Evolutionary conservation across 2,329 filamentous ascomycete species (phyloP), one percentile per base, ranked within the genome.

Genomic region (Ophiocordyceps camponoti-leonardi): DNA sequence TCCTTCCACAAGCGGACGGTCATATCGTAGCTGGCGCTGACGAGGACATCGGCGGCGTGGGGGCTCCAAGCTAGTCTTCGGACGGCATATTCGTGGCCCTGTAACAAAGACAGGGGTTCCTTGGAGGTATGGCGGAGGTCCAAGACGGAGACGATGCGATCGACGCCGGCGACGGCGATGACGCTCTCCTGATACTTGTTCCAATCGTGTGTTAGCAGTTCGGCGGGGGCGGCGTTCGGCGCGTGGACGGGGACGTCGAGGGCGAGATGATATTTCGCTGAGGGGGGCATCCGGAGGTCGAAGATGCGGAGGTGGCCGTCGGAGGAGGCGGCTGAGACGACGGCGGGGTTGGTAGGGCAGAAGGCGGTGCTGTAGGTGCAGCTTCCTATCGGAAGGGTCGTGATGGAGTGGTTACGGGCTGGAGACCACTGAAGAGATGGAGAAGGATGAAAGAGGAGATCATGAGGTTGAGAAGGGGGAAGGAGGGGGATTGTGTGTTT

Each of bases 21-120:
- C 92, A 98, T 98, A 64, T 98, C 92, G 62, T 98, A 98, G 58
- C 87, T 92, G 1, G 85, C 90, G 54, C 81, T 92, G 40, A 94
- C 72, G 40, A 98, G 64, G 11, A 94, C 75, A 59, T 96, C 86
- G 47, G 80, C 79, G n/a, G 92, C 73, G 66, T 98, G 92, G 11
- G 92, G 92, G 55, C 85, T 93, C 90, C 92, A 98, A 6, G 85
- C 77, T 5, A 98, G 58, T 51, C 83, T 79, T 43, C 88, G 73
- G 23, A 96, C 80, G 3, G 92, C 92, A 61, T 95, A 98, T 44
- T 92, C 80, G 61, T 98, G 92, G 13, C 92, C 92, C 12, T 78
- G 67, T 60, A 98, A 72, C 4, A 88, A 64, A 7, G 82, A 72
- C 11, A 86, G 59, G 0, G 90, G 86, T 0, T 86, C 86, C 6